These are phyloP conservation scores for Stevia rebaudiana DNA, from an alignment of 140 eudicot species.

Conservation along the genomic window DNA sequence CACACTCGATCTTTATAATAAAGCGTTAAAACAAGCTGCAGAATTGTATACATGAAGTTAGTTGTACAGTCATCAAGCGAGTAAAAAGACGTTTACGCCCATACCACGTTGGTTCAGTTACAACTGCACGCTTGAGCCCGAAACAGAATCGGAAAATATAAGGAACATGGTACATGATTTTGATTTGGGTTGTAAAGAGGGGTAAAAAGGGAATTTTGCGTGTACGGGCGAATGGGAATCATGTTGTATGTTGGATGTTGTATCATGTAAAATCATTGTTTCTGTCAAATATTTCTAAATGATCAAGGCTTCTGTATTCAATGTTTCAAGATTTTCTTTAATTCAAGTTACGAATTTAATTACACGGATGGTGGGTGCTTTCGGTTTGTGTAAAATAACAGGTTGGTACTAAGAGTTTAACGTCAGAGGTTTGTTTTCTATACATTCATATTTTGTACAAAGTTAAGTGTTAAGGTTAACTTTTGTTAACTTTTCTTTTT, in stretches of 20 bases:
- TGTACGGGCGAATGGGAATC: background rate
- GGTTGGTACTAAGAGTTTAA: no score
- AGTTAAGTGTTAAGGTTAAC: no score
- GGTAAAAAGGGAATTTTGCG: slow-evolving; percentile 3
- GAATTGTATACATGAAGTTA: slow-evolving; percentile 29
- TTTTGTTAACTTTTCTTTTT: no score
- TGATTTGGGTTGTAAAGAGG: slow-evolving; percentile 6
- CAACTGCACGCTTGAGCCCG: background rate
- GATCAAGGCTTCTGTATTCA: slow-evolving; percentile 8
- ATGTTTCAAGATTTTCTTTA: slow-evolving; percentile 3
- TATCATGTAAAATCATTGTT: slow-evolving; percentile 25
- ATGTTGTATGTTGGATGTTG: slow-evolving; percentile 19
- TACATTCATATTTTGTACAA: no score
- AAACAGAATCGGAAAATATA: slow-evolving; percentile 6
- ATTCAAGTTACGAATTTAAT: no score
- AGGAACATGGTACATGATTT: background rate
- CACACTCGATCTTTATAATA: slow-evolving; percentile 53
- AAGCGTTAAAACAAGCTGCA: slow-evolving; percentile 40
- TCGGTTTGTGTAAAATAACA: no score
- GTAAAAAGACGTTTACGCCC: slow-evolving; percentile 4
- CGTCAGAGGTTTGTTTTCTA: no score
- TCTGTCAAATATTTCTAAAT: slow-evolving; percentile 20
- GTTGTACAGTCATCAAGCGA: background rate
- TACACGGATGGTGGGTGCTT: no score
- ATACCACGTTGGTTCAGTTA: slow-evolving; percentile 4